phyloP scores from a whole-genome alignment of 2,329 filamentous ascomycete genomes.

The Fusarium nematophilum region DNA sequence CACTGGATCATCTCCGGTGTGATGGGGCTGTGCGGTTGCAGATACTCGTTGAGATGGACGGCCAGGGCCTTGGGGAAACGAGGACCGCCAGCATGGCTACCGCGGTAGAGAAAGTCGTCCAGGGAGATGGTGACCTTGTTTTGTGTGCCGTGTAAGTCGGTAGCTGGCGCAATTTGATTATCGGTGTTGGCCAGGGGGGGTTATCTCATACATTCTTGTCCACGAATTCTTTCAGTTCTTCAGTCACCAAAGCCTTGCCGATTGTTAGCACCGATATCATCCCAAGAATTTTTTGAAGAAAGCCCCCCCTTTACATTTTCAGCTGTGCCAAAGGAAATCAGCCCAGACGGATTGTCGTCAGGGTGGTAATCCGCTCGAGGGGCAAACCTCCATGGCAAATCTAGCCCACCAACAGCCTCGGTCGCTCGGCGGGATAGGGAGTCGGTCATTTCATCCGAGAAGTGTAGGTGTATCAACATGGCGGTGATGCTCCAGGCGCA shows the following conservation, averaged over 20 bases:
- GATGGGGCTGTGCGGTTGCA: slow-evolving; percentile 47
- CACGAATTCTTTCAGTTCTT: slow-evolving; percentile 46
- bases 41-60: slow-evolving; percentile 52
- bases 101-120: slow-evolving; percentile 51
- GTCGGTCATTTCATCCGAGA: slow-evolving; percentile 8
- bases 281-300: too few species aligned
- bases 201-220: slow-evolving; percentile 45
- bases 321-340: slow-evolving; percentile 61
- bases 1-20: slow-evolving; percentile 47
- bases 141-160: neutral
- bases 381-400: slow-evolving; percentile 50
- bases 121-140: slow-evolving; percentile 42
- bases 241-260: slow-evolving; percentile 54
- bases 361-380: slow-evolving; percentile 52
- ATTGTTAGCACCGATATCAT: neutral
- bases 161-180: too few species aligned
- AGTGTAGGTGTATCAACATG: slow-evolving; percentile 30
- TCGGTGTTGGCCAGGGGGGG: neutral
- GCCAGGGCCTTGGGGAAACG: slow-evolving; percentile 50
- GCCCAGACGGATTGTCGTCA: slow-evolving; percentile 51
- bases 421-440: slow-evolving; percentile 41
- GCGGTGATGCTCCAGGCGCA: slow-evolving; percentile 3
- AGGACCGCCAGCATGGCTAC: slow-evolving; percentile 49
- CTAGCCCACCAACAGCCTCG: slow-evolving; percentile 38
- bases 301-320: slow-evolving; percentile 60